phyloP scores from a whole-genome alignment of 192 early-diverging fungal species.

The Coemansia sp. region DNA sequence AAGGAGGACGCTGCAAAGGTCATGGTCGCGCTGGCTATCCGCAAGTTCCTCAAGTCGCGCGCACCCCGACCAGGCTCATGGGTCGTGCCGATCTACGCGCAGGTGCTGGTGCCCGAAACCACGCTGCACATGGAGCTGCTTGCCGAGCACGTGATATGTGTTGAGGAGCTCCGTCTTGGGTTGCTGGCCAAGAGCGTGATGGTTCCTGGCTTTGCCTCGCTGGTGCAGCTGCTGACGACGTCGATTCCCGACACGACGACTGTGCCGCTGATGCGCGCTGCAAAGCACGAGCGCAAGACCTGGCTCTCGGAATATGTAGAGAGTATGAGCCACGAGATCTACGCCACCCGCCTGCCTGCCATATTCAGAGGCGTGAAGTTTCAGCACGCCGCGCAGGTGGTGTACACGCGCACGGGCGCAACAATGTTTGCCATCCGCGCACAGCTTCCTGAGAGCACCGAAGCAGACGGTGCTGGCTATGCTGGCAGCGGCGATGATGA shows the following conservation, averaged over 20 bases:
- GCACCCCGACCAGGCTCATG: conserved; percentile 2
- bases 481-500: neutral
- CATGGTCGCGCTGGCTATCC: conserved; percentile 70
- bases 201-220: conserved; percentile 70
- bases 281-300: conserved; percentile 20
- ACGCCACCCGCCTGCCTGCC: conserved; percentile 56
- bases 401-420: conserved; percentile 61
- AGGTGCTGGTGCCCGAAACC: conserved; percentile 71
- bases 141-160: conserved; percentile 70
- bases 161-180: conserved; percentile 72
- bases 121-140: conserved; percentile 69
- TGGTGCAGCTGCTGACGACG: conserved; percentile 66
- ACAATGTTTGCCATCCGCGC: conserved; percentile 62
- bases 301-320: conserved; percentile 66
- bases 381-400: conserved; percentile 56
- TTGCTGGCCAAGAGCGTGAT: conserved; percentile 69
- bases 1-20: conserved; percentile 70
- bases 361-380: conserved; percentile 57
- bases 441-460: conserved; percentile 8
- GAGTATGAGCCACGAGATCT: conserved; percentile 68
- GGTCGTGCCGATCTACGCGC: conserved; percentile 56
- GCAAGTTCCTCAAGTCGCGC: conserved; percentile 59
- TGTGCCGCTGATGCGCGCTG: conserved; percentile 40
- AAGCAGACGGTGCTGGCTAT: neutral
- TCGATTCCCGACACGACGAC: conserved; percentile 61